phyloP scores from a whole-genome alignment of 2,329 filamentous ascomycete species.

The Xylariales sp. region DNA sequence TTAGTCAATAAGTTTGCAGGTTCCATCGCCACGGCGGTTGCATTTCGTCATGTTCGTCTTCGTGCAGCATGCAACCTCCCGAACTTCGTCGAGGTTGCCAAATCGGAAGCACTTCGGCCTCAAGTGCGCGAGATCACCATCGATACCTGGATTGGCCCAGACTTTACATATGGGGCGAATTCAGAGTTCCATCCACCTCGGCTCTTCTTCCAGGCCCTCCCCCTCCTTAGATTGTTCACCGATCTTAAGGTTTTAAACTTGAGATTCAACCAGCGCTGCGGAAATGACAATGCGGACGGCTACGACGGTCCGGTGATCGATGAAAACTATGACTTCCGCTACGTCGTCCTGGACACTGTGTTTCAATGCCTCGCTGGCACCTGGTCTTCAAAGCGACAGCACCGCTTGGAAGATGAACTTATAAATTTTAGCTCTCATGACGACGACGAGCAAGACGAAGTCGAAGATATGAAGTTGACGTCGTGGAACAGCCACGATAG shows the following conservation, averaged over 20 bases:
- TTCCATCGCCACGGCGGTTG: slow-evolving; percentile 2
- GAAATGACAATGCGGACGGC: neutral
- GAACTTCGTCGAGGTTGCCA: slow-evolving; percentile 4
- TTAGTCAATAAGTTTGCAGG: slow-evolving; percentile 4
- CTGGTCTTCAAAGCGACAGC: slow-evolving; percentile 2
- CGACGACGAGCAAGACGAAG: neutral
- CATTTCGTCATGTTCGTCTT: slow-evolving; percentile 5
- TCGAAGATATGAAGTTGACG: neutral
- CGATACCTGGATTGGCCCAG: slow-evolving; percentile 4
- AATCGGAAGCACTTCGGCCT: neutral
- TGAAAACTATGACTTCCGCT: neutral
- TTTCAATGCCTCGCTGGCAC: slow-evolving; percentile 5
- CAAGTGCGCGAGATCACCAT: slow-evolving; percentile 8
- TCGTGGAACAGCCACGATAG: no score
- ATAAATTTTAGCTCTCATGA: neutral
- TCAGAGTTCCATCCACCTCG: neutral
- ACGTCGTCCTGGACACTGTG: slow-evolving; percentile 1
- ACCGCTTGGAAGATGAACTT: neutral
- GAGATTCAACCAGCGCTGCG: neutral
- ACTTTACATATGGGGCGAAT: neutral
- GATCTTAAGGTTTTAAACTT: neutral
- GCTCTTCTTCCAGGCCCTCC: slow-evolving; percentile 3
- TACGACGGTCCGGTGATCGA: neutral
- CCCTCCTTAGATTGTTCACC: slow-evolving; percentile 2
- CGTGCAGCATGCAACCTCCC: neutral